Base-by-base conservation (phyloP, 2,329 filamentous ascomycete species). In the Penicillium sp. region DNA sequence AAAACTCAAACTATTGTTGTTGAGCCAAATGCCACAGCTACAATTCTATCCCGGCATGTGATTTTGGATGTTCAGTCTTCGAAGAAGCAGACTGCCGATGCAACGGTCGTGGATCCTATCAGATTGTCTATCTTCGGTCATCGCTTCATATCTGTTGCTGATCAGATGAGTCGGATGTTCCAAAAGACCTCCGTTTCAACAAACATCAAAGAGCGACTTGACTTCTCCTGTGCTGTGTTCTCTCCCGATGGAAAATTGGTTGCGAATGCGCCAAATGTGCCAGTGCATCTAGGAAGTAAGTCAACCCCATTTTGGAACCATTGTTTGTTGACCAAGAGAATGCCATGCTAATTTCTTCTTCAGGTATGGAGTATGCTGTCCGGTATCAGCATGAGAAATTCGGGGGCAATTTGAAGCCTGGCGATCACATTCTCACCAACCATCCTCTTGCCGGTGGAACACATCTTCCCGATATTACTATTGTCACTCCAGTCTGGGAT, bases 391-490 rank as follows among this genome's bases (percentile, higher is more conserved):
- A 89, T 5, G 83, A 89, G 65, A 90, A 93, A 55, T 93, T 90
- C 89, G 83, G 86, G 64, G 89, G 88, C 6, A 90, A 88, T 63
- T 77, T 94, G 51, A 89, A 90, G 66, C 86, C 83, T 56, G 90
- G 90, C 31, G 90, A 94, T 71, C 90, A 94, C 0, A 83, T 94
- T 42, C 89, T 93, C 6, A 89, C 89, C 0, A 94, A 94, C 66
- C 90, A 94, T 68, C 90, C 90, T 1, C 90, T 91, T 71, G 93
- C 87, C 67, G 90, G 90, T 31, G 90, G 90, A 42, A 96, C 90
- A 0, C 90, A 94, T 78, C 76, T 94, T 27, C 90, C 90, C 1
- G 90, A 94, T 68, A 90, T 94, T 57, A 94, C 90, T 31, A 45
- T 45, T 15, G 4, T 45, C 17, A 45, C 43, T 19, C 43, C 43